Conservation (phyloP, 805 yeast species). For the Zygosaccharomyces bailii region DNA sequence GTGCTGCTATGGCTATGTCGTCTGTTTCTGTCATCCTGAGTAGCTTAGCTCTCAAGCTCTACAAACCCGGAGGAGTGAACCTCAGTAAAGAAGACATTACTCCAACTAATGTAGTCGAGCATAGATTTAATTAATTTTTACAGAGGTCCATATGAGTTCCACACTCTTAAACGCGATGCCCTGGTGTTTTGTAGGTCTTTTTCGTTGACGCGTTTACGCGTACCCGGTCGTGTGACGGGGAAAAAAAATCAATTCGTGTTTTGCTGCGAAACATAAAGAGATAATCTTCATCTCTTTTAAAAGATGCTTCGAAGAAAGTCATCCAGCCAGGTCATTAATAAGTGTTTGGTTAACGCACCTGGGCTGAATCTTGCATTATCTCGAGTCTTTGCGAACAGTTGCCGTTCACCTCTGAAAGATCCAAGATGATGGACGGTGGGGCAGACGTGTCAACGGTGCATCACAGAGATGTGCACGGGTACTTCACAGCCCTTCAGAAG, state of each 20-base stretch:
- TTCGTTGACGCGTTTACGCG: conserved; percentile 3
- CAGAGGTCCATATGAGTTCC: not conserved
- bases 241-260: conserved; percentile 4
- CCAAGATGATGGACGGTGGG: conserved; percentile 13
- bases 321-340: not conserved
- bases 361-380: not conserved
- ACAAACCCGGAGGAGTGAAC: conserved; percentile 35
- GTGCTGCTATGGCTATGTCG: conserved; percentile 62
- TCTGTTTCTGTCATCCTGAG: conserved; percentile 57
- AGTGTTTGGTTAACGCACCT: not conserved
- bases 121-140: conserved; percentile 5
- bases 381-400: not conserved
- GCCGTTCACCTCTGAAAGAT: conserved; percentile 1
- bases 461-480: conserved; percentile 24
- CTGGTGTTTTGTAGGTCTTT: not conserved
- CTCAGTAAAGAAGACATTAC: not conserved
- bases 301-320: not conserved
- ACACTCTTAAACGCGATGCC: not conserved
- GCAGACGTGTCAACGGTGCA: conserved; percentile 15
- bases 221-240: not conserved
- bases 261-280: conserved; percentile 8
- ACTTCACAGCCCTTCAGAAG: conserved; percentile 27
- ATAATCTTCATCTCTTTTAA: conserved; percentile 5
- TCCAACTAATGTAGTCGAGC: conserved; percentile 3
- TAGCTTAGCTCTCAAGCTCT: conserved; percentile 50